Evolutionary conservation across 2,329 filamentous ascomycete species (phyloP).

Genomic region (Drechslera avenae): DNA sequence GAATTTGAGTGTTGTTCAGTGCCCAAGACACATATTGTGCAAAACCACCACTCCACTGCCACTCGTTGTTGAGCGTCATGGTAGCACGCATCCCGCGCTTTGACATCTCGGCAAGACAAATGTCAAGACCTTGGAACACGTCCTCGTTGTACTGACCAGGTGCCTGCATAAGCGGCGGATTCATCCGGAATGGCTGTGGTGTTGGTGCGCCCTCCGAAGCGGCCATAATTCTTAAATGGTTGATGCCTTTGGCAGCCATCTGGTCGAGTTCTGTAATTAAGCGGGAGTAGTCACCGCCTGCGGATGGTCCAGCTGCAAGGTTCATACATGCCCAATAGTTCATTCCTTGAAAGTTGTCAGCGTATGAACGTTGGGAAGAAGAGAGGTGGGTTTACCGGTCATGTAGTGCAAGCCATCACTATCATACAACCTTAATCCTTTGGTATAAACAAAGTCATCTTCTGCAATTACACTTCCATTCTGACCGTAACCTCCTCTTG

Average conservation of each 20-base stretch:
- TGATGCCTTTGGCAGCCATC: constrained; percentile 48
- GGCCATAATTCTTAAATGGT: constrained; percentile 51
- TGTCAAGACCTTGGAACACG: constrained; percentile 46
- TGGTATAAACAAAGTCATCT: constrained; percentile 46
- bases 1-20: constrained; percentile 41
- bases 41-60: constrained; percentile 50
- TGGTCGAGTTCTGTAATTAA: constrained; percentile 49
- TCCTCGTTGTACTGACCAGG: constrained; percentile 49
- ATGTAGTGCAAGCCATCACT: constrained; percentile 45
- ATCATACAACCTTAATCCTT: constrained; percentile 44
- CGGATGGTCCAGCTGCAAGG: constrained; percentile 42
- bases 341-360: constrained; percentile 29
- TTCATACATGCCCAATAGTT: constrained; percentile 53
- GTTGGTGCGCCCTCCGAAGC: constrained; percentile 48
- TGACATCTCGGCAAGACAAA: constrained; percentile 48
- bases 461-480: constrained; percentile 24
- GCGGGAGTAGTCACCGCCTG: constrained; percentile 46
- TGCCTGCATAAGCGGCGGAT: constrained; percentile 42
- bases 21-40: constrained; percentile 49
- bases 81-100: constrained; percentile 50
- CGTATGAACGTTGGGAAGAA: neutral
- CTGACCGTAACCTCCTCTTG: neutral
- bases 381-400: constrained; percentile 25
- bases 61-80: constrained; percentile 49
- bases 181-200: constrained; percentile 49